Evolutionary conservation across 805 yeast genomes (phyloP).

Genomic region (Candida ortonii): DNA sequence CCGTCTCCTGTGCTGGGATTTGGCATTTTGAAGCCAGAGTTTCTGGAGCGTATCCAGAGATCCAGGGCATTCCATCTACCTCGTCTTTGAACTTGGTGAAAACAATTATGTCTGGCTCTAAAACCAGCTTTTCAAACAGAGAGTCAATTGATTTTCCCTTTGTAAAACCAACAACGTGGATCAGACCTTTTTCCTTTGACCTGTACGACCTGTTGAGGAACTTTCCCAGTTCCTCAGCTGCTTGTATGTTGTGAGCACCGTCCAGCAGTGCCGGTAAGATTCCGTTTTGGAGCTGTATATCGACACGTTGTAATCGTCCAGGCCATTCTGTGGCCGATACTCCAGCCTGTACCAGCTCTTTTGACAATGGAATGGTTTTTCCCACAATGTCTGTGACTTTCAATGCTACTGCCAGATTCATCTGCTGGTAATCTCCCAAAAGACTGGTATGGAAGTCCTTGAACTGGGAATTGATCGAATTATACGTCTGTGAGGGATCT

Average conservation of each 20-base stretch:
- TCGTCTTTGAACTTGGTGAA: constrained; percentile 56
- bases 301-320: constrained; percentile 68
- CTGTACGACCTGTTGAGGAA: constrained; percentile 39
- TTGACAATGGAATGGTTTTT: constrained; percentile 22
- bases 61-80: constrained; percentile 96
- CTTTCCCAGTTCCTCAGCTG: constrained; percentile 68
- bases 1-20: constrained; percentile 27
- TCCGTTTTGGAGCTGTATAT: constrained; percentile 27
- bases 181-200: constrained; percentile 25
- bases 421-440: constrained; percentile 68
- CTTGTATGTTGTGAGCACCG: constrained; percentile 91
- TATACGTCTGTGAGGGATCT: constrained; percentile 5
- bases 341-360: constrained; percentile 45
- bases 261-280: constrained; percentile 54
- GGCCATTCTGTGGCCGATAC: constrained; percentile 69
- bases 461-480: constrained; percentile 6
- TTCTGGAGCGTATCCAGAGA: constrained; percentile 43
- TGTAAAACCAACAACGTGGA: constrained; percentile 74
- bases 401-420: constrained; percentile 68
- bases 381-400: constrained; percentile 44
- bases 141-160: constrained; percentile 60
- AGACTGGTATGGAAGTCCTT: constrained; percentile 46
- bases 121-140: constrained; percentile 49
- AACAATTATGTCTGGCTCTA: constrained; percentile 51
- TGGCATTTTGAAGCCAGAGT: constrained; percentile 29